phyloP scores from a whole-genome alignment of 1,139 yeast genomes.

The Yamadazyma mexicana region DNA sequence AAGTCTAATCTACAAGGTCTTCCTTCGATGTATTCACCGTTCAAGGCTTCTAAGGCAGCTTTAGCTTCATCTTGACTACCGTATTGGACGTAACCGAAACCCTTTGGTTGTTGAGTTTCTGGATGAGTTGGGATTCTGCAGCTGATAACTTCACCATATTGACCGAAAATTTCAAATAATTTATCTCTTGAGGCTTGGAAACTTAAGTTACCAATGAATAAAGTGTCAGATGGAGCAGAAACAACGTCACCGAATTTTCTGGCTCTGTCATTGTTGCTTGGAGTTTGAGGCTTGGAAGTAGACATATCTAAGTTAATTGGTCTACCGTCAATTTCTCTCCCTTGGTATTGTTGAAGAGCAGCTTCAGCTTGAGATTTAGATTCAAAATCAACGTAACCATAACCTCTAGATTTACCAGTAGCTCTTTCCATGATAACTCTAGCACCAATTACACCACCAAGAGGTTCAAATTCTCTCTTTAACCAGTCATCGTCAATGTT shows the following conservation, averaged over 20 bases:
- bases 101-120: slow-evolving; percentile 98
- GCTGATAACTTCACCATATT: slow-evolving; percentile 77
- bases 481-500: slow-evolving; percentile 95
- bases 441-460: slow-evolving; percentile 82
- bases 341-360: slow-evolving; percentile 87
- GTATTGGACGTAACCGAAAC: slow-evolving; percentile 96
- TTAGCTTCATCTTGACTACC: slow-evolving; percentile 85
- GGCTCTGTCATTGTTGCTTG: slow-evolving; percentile 72
- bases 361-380: slow-evolving; percentile 75
- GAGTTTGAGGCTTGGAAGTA: slow-evolving; percentile 69
- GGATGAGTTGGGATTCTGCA: slow-evolving; percentile 98
- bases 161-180: slow-evolving; percentile 69
- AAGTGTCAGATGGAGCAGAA: slow-evolving; percentile 90
- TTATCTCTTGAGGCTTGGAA: slow-evolving; percentile 84
- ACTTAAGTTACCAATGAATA: slow-evolving; percentile 93
- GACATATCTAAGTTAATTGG: slow-evolving; percentile 93
- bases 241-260: slow-evolving; percentile 85
- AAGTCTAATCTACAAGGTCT: slow-evolving; percentile 94
- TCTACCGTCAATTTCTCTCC: slow-evolving; percentile 95
- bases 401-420: slow-evolving; percentile 93
- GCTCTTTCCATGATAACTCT: slow-evolving; percentile 94
- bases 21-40: slow-evolving; percentile 87
- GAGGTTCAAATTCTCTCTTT: slow-evolving; percentile 75
- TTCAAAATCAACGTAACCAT: slow-evolving; percentile 96
- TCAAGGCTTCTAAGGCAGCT: slow-evolving; percentile 81